Evolutionary conservation across 257 asterid genomes (phyloP), one percentile per base, ranked within the genome.

Genomic region (Solanum gandarillasii): DNA sequence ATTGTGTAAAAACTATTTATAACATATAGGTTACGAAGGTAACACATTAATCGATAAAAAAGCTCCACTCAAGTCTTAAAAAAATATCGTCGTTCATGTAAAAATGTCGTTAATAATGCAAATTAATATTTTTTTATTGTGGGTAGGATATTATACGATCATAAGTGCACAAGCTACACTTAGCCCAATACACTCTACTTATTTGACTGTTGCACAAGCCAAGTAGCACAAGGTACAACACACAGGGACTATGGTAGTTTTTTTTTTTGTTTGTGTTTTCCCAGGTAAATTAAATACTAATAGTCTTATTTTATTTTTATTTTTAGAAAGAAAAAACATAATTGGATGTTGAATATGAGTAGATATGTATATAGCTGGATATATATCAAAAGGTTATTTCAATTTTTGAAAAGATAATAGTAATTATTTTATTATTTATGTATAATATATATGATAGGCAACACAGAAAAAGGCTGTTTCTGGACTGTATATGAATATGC

Each of bases 401-500:
- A 18, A 48, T 48, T 48, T 82, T 31, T 82, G 31, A 82, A 48
- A 82, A 79, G 39, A 62, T 9, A 62, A 62, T n/a, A 32, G 34
- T 32, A 23, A 62, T 68, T n/a, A 6, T 70, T 29, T 70, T 70
- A 70, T 70, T 6, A 60, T 60, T 70, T 71, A 16, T 31, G 18
- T 71, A 71, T 71, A 34, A 74, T 62, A 41, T 39, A 41, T 38
- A 67, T 36, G 78, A 58, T 68, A 25, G 67, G 82, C 31, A 67
- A 85, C 81, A 38, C 8, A 21, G 60, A 39, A 79, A 85, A 85
- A 85, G 87, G 87, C 12, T 67, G 81, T 85, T 62, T 85, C 23
- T 85, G 79, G 76, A 85, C 79, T 68, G 25, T 62, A 16, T 38
- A 85, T 85, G 87, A 39, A 85, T 85, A 85, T 85, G 82, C 87